Base-by-base conservation (phyloP, 352 stramenopile species). In the Aphanomyces cochlioides region DNA sequence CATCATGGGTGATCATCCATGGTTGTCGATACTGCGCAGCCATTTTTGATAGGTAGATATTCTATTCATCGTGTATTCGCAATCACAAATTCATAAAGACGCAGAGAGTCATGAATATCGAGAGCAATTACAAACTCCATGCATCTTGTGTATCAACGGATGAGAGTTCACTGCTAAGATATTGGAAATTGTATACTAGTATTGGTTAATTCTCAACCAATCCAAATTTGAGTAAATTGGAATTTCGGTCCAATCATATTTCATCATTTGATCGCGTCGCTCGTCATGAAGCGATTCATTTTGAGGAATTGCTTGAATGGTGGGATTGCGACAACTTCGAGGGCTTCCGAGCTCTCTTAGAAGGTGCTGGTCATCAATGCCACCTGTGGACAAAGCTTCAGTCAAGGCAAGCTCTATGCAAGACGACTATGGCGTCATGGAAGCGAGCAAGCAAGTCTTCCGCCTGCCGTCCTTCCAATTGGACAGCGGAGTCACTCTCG, bases 401-500 rank as follows among this genome's bases (percentile, higher is more conserved):
- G 43, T n/a, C 43, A n/a, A 12, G 43, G 39, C 43, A 17, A 17
- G 47, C 2, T 3, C 43, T 19, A 61, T 70, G 15, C 47, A 70
- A 47, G 64, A 70, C 54, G 64, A 70, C 10, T 70, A 70, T 36
- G 64, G 64, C 39, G 28, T 70, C 36, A 70, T 70, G 64, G 64
- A 70, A 39, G 64, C 64, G 21, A 61, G 64, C 54, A 70, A 70
- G 17, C 64, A 70, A 21, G 64, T 70, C 36, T 70, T 70, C 40
- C 38, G 6, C 48, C n/a, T 90, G 40, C 75, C 74, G 5, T 67
- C 78, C 15, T 75, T 92, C 47, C 19, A 69, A 37, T 72, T 95
- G 15, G 84, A 96, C 75, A 89, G 78, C 66, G 87, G 86, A 41
- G 78, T 76, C 19, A 72, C 78, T 43, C 76, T 97, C 28, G 73